Evolutionary conservation across 495 filamentous ascomycete species (phyloP), one percentile per base, ranked within the genome.

Genomic region (Aspergillus leporis): DNA sequence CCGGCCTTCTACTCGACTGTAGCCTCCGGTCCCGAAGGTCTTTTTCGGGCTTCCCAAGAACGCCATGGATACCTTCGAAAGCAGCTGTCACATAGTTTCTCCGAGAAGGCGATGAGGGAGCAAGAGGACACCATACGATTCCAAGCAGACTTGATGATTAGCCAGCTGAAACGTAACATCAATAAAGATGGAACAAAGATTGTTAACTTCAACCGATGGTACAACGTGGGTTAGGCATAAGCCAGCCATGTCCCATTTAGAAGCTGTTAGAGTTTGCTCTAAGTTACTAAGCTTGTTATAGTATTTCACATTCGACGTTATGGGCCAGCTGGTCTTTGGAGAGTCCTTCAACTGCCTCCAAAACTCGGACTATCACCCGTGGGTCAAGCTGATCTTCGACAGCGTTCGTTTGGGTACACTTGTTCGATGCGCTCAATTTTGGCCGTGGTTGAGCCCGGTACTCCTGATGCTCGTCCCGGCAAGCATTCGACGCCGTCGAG

Each of bases 341-440:
- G 76, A 83, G 55, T 75, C 79, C 0, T 83, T 85, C 52, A 64
- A 72, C 22, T 78, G 78, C 28, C 67, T 84, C 8, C 69, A 79
- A 12, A 66, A 68, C 10, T 69, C 65, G 21, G 64, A 67, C 25
- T 66, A 73, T 10, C 81, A 83, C 48, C 75, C 77, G 8, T 85
- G 81, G 81, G 74, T 80, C 19, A 43, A 60, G 0, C 63, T 72
- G 21, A 71, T 76, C 30, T 72, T 72, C 59, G 64, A 65, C n/a
- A 71, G 64, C 5, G 67, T 78, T 41, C 73, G 71, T 47, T 62
- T 61, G 8, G 14, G 67, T 45, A 48, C 68, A 0, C 49, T 71
- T 16, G 28, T 48, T 3, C 52, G 53, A 4, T 48, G 28, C n/a
- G 22, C 40, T 3, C 22, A 41, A 7, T 54, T 47, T 30, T 54